A percentile compares a stretch with the other conserved stretches of the same genome.
Conservation (phyloP, 2,329 filamentous ascomycete genomes). For the Neoascochyta sp. region DNA sequence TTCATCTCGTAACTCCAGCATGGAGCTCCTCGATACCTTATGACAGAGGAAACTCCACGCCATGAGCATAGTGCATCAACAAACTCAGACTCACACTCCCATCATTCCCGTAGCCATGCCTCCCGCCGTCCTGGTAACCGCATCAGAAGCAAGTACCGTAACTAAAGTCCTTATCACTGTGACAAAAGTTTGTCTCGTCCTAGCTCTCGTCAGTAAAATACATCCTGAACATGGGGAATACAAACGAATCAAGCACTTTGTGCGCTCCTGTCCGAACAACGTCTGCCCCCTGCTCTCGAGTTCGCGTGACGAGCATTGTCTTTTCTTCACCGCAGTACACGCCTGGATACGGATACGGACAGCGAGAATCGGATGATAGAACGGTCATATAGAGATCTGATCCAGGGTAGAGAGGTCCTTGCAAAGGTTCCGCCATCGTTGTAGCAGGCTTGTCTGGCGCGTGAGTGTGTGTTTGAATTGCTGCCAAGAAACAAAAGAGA, state of each 20-base stretch:
- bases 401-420: too few species aligned
- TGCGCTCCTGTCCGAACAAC: too few species aligned
- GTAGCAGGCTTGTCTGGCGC: too few species aligned
- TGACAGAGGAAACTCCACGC: neutral
- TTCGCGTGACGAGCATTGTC: conserved; percentile 17
- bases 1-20: neutral
- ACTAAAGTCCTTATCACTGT: conserved; percentile 3
- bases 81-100: too few species aligned
- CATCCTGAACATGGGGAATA: too few species aligned
- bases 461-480: too few species aligned
- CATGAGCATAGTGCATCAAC: too few species aligned
- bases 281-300: conserved; percentile 2
- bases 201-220: neutral
- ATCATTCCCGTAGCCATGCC: too few species aligned
- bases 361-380: conserved; percentile 14
- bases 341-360: conserved; percentile 30
- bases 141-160: conserved; percentile 2
- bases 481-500: too few species aligned
- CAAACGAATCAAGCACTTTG: too few species aligned
- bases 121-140: neutral
- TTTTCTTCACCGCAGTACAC: conserved; percentile 15
- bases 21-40: neutral
- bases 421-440: too few species aligned
- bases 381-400: conserved; percentile 7
- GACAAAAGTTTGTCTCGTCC: neutral